Base-by-base conservation (phyloP, 305 asterid species). In the Caryopteris hybrid region DNA sequence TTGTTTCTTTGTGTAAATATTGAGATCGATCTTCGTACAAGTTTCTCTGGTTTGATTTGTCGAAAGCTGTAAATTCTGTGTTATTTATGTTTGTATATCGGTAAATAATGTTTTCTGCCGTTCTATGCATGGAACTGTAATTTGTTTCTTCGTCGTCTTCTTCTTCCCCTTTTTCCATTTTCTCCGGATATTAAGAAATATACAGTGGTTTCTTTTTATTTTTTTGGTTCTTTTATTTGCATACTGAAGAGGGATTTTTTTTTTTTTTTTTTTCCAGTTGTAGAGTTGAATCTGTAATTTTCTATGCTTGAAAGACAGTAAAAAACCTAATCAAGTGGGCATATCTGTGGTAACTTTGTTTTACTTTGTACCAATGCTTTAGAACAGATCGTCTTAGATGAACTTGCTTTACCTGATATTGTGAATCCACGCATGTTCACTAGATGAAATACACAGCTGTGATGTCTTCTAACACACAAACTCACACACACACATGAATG, bases 101-200 rank as follows among this genome's bases (percentile, higher is more conserved):
- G 4, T 31, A 39, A 59, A 22, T 74, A 29, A n/a, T 58, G 61
- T 5, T 20, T 73, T 57, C 43, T 69, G 29, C 34, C 27, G 16
- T 54, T 25, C 10, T 68, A 17, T 69, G 72, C 71, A 69, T 74
- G 79, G 52, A 52, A n/a, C n/a, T n/a, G n/a, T n/a, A n/a, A n/a
- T n/a, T n/a, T n/a, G n/a, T n/a, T n/a, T n/a, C n/a, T n/a, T n/a
- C n/a, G n/a, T n/a, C n/a, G n/a, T n/a, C n/a, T n/a, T n/a, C n/a
- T 43, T 27, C 18, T 8, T 20, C 6, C 21, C 4, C 27, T 23
- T 2, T 23, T 36, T 34, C 20, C 21, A 1, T 41, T 22, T 12
- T 72, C 33, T 46, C 17, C 13, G 20, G 12, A 33, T 46, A 47
- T 57, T 57, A 43, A 47, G 21, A 33, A 18, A 9, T 31, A 29